Evolutionary conservation across 352 stramenopile genomes (phyloP).

Genomic region (Salisapilia sapeloensis): DNA sequence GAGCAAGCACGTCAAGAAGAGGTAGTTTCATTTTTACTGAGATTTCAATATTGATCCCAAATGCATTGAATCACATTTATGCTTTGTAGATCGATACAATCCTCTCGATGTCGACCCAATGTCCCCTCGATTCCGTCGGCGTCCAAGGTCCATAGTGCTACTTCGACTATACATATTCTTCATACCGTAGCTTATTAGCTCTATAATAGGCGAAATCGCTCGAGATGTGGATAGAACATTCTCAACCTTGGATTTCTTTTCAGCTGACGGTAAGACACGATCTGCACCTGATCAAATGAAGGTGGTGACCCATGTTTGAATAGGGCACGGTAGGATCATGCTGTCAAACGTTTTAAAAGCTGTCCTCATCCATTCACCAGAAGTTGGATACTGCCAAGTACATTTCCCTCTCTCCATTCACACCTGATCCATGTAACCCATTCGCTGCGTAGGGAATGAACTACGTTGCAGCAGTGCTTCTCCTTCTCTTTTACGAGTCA

Average conservation of each 20-base stretch:
- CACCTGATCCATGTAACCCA: too few relatives aligned
- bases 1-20: too few relatives aligned
- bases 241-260: conserved; percentile 31
- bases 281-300: background rate
- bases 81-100: too few relatives aligned
- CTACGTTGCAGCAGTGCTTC: conserved; percentile 47
- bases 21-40: too few relatives aligned
- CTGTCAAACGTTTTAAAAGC: conserved; percentile 67
- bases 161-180: too few relatives aligned
- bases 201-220: conserved; percentile 35
- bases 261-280: conserved; percentile 8
- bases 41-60: too few relatives aligned
- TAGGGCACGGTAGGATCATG: conserved; percentile 30
- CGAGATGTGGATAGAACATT: conserved; percentile 66
- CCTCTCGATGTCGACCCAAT: too few relatives aligned
- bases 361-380: conserved; percentile 18
- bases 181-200: too few relatives aligned
- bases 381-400: conserved; percentile 71
- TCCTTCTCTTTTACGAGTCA: conserved; percentile 25
- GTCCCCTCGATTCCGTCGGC: too few relatives aligned
- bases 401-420: too few relatives aligned
- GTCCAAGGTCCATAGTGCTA: too few relatives aligned
- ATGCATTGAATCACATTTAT: too few relatives aligned
- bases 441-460: conserved; percentile 51
- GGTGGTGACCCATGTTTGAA: conserved; percentile 2